Evolutionary conservation across 2,329 filamentous ascomycete species (phyloP).

Genomic region (Claviceps capensis): DNA sequence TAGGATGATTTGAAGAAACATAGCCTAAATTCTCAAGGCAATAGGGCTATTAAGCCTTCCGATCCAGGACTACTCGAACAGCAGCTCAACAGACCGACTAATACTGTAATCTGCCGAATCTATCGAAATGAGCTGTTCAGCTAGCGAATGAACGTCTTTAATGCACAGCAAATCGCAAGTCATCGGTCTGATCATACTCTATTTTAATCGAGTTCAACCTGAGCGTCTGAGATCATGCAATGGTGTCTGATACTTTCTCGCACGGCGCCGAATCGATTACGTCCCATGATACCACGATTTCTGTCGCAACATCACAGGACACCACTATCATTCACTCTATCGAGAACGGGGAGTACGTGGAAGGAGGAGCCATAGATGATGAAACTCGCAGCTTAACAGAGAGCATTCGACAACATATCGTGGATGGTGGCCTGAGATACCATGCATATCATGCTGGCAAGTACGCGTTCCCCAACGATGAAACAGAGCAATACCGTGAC

Average conservation of each 20-base stretch:
- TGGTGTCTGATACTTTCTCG: background rate
- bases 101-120: background rate
- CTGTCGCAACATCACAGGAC: slow-evolving; percentile 18
- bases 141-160: background rate
- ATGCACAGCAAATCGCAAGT: background rate
- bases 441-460: slow-evolving; percentile 28
- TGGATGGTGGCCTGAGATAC: slow-evolving; percentile 26
- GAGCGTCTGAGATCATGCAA: background rate
- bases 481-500: slow-evolving; percentile 27
- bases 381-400: slow-evolving; percentile 28
- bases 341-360: slow-evolving; percentile 18
- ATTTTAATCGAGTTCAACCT: background rate
- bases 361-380: slow-evolving; percentile 12
- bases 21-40: background rate
- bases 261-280: background rate
- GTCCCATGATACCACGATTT: slow-evolving; percentile 11
- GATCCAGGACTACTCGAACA: background rate
- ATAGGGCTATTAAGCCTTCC: background rate
- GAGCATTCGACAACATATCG: slow-evolving; percentile 28
- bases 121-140: background rate
- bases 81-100: background rate
- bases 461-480: slow-evolving; percentile 30
- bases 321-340: slow-evolving; percentile 18
- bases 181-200: background rate
- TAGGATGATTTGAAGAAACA: background rate